Conservation (phyloP, 108 stramenopile genomes). For the Stephanodiscus minutulus region DNA sequence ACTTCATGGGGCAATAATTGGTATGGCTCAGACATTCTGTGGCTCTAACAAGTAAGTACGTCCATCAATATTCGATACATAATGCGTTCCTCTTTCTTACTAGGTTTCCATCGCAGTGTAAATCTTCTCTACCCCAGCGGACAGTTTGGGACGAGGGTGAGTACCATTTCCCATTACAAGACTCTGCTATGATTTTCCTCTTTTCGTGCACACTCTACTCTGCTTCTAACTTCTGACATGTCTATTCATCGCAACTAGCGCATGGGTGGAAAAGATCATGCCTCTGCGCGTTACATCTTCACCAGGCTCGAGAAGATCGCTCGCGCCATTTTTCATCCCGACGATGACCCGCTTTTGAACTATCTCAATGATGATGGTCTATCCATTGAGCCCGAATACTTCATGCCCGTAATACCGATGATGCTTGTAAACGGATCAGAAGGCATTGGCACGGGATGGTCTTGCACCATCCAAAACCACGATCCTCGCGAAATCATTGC, state of each 20-base stretch:
- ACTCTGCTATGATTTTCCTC: too few relatives aligned
- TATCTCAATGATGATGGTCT: constrained; percentile 97
- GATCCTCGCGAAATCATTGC: constrained; percentile 88
- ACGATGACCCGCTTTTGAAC: constrained; percentile 94
- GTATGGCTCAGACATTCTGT: constrained; percentile 97
- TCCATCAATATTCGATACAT: too few relatives aligned
- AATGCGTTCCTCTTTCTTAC: too few relatives aligned
- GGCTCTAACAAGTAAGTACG: constrained; percentile 93
- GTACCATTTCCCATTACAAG: too few relatives aligned
- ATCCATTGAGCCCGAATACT: constrained; percentile 95
- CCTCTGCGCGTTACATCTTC: constrained; percentile 98
- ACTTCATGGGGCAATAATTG: constrained; percentile 91
- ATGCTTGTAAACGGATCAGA: constrained; percentile 86
- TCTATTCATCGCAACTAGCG: too few relatives aligned
- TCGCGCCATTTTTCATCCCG: constrained; percentile 95
- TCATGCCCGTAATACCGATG: constrained; percentile 94
- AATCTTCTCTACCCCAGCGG: constrained; percentile 96
- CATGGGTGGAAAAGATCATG: constrained; percentile 95
- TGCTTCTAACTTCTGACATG: too few relatives aligned
- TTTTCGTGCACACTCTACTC: too few relatives aligned
- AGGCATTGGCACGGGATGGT: constrained; percentile 99
- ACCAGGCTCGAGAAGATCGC: constrained; percentile 94
- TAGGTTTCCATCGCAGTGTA: too few relatives aligned
- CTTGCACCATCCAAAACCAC: constrained; percentile 77
- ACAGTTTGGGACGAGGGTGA: constrained; percentile 99